Evolutionary conservation across 306 rosid genomes (phyloP).

Genomic region (Castanea crenata): DNA sequence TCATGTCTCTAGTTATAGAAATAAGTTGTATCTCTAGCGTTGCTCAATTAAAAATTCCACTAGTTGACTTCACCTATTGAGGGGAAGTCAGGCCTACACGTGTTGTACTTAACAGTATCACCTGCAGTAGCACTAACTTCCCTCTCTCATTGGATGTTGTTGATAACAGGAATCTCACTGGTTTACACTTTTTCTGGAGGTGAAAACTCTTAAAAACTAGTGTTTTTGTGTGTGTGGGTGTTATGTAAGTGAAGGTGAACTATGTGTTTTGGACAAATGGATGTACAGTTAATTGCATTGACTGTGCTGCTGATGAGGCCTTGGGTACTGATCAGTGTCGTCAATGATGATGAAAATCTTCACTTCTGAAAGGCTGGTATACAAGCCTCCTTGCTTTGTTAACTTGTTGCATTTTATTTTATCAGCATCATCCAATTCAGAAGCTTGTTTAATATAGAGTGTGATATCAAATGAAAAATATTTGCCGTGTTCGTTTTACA

Average conservation of each 20-base stretch:
- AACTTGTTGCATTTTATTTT: background rate
- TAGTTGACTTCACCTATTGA: too few species aligned
- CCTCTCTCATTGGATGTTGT: slow-evolving; percentile 58
- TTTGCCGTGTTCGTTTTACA: background rate
- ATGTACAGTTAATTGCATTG: slow-evolving; percentile 86
- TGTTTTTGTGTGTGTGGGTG: background rate
- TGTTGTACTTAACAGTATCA: too few species aligned
- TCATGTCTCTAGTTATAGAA: fast-evolving
- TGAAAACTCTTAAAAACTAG: slow-evolving; percentile 13
- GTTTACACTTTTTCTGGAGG: slow-evolving; percentile 97
- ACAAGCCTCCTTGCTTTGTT: background rate
- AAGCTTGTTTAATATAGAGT: background rate
- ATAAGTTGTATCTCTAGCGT: too few species aligned
- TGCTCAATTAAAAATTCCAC: too few species aligned
- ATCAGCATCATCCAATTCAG: background rate
- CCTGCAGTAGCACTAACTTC: background rate
- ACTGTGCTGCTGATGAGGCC: slow-evolving; percentile 90
- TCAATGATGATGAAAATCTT: slow-evolving; percentile 87
- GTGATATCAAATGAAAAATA: background rate
- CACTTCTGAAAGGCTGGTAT: slow-evolving; percentile 91
- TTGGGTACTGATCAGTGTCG: slow-evolving; percentile 38
- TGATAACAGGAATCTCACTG: slow-evolving; percentile 81
- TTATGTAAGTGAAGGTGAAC: background rate
- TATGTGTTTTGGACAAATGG: slow-evolving; percentile 9
- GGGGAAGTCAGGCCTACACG: too few species aligned